Base-by-base conservation (phyloP, 768 basidiomycete genomes). In the Cyclocybe cylindracea region DNA sequence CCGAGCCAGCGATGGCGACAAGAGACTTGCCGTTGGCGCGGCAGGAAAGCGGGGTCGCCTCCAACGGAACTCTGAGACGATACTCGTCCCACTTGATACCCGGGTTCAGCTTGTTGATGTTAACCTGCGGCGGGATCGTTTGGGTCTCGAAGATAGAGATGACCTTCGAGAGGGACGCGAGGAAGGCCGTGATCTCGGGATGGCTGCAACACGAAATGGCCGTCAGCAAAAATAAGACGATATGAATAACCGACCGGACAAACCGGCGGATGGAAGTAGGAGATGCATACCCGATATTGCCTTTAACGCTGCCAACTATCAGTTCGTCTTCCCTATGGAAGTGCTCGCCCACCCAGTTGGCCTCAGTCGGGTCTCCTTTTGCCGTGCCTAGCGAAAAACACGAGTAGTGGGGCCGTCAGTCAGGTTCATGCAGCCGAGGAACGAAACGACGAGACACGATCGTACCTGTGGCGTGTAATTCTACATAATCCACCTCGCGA, bases 311-410 rank as follows among this genome's bases (percentile, higher is more conserved):
- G 2, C 77, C 77, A 8, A 77, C 62, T 7, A 73, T 31, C 3
- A 76, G 55, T 2, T 71, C 69, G 7, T 66, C 66, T 10, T 60
- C 57, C 10, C 69, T 58, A 46, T 58, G 55, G 54, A 75, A 76
- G 13, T 61, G 41, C 33, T 63, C 62, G 1, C 78, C 78, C 16
- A 77, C 75, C 64, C 74, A 76, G 49, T 79, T 80, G 8, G 74
- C 74, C 56, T 82, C 80, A 1, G 70, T 75, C 1, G 80, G 78
- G 53, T 82, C 80, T 0, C 78, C 80, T 31, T 63, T 68, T 35
- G 73, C 70, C 2, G 80, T 80, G 13, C 62, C 62, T 64, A 36
- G 32, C 16, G 14, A n/a, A 34, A n/a, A 44, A 47, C 34, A 10
- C 47, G 34, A 7, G 32, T 36, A 14, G 7, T 41, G 34, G 39